Percentiles rank a stretch among this genome's conserved stretches.
These are phyloP conservation scores for Boletus sp. DNA, from an alignment of 768 basidiomycete genomes.

Conservation along the genomic window DNA sequence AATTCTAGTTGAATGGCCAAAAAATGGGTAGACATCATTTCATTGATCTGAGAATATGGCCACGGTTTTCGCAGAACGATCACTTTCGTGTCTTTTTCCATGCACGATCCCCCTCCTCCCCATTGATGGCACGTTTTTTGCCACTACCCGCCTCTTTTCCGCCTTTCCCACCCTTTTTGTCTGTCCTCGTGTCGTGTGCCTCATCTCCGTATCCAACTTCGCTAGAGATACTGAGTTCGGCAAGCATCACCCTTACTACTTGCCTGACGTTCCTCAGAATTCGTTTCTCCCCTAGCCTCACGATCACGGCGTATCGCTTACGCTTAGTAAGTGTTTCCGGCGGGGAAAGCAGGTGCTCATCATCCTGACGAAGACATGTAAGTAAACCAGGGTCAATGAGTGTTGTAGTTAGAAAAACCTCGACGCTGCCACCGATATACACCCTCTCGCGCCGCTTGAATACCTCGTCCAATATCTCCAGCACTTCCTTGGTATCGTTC, in stretches of 20 bases:
- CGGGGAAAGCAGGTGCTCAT: conserved; percentile 40
- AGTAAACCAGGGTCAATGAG: background rate
- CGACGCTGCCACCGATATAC: conserved; percentile 34
- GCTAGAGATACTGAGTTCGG: background rate
- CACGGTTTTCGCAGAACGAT: background rate
- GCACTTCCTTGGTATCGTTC: conserved; percentile 24
- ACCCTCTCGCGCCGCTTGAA: conserved; percentile 51
- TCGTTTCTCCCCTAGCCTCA: conserved; percentile 78
- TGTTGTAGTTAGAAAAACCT: conserved; percentile 32
- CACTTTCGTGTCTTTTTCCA: conserved; percentile 23
- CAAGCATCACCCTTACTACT: conserved; percentile 4
- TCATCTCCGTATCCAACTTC: background rate
- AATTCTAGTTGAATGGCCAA: background rate
- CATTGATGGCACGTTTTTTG: conserved; percentile 18
- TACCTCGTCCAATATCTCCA: conserved; percentile 49
- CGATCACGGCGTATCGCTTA: conserved; percentile 62
- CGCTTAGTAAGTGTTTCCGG: conserved; percentile 37
- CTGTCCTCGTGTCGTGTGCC: conserved; percentile 2
- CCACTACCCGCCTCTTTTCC: background rate
- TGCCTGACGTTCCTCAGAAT: conserved; percentile 44
- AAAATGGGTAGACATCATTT: background rate
- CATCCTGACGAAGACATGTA: conserved; percentile 41
- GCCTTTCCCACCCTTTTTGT: no score
- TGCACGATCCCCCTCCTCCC: conserved; percentile 3
- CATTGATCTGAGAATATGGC: background rate